These are phyloP conservation scores for Metschnikowia aberdeeniae DNA, from an alignment of 805 yeast genomes.

Conservation along the genomic window DNA sequence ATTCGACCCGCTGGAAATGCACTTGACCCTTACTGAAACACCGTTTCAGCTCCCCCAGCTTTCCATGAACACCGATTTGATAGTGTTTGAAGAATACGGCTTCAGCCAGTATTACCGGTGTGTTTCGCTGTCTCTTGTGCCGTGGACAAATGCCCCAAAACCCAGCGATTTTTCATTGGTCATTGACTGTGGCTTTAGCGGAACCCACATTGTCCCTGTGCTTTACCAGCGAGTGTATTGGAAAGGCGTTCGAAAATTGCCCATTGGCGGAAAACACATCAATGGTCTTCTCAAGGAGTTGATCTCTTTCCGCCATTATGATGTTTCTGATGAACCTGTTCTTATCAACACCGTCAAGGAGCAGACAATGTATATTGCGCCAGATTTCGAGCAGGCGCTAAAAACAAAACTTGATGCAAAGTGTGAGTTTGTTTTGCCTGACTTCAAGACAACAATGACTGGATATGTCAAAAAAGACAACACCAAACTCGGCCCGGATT, in stretches of 20 bases:
- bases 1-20: conserved; percentile 45
- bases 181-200: conserved; percentile 82
- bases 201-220: conserved; percentile 85
- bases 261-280: conserved; percentile 81
- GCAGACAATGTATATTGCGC: conserved; percentile 63
- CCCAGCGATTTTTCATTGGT: conserved; percentile 65
- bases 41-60: conserved; percentile 79
- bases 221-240: conserved; percentile 72
- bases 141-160: conserved; percentile 42
- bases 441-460: conserved; percentile 70
- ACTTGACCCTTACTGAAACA: conserved; percentile 71
- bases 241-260: conserved; percentile 72
- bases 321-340: conserved; percentile 86
- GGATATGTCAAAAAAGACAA: conserved; percentile 57
- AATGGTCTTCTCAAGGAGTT: conserved; percentile 82
- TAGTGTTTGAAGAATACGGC: conserved; percentile 90
- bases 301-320: conserved; percentile 86
- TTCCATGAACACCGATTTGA: conserved; percentile 83
- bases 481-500: conserved; percentile 37
- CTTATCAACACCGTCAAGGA: conserved; percentile 85
- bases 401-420: conserved; percentile 33
- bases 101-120: conserved; percentile 67
- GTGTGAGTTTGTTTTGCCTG: conserved; percentile 81
- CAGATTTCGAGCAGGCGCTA: conserved; percentile 49
- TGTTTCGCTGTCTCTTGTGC: conserved; percentile 56